Evolutionary conservation across 106 monocot genomes (phyloP).

Genomic region (Triglochin maritima): DNA sequence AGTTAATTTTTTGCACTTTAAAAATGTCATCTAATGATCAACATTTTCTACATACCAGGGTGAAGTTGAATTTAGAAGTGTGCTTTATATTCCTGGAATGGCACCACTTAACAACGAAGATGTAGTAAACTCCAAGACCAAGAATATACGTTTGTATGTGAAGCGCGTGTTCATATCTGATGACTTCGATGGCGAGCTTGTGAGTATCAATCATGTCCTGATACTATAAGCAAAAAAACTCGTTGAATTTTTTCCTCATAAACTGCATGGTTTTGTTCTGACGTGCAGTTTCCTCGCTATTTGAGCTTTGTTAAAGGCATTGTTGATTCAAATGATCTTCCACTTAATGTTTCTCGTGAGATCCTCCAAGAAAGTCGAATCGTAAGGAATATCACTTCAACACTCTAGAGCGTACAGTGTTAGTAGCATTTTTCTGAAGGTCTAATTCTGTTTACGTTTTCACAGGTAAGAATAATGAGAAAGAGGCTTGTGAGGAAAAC

Average conservation of each 20-base stretch:
- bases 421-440: neutral
- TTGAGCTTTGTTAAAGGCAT: slow-evolving; percentile 98
- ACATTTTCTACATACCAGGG: slow-evolving; percentile 32
- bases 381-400: slow-evolving; percentile 36
- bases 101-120: slow-evolving; percentile 96
- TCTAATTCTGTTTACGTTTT: neutral
- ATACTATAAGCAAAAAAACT: neutral
- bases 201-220: slow-evolving; percentile 15
- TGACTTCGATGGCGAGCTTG: slow-evolving; percentile 99
- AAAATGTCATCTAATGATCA: too few relatives aligned
- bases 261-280: neutral
- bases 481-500: slow-evolving; percentile 98
- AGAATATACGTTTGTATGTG: slow-evolving; percentile 93
- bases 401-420: neutral
- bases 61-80: slow-evolving; percentile 95
- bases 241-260: too few relatives aligned
- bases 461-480: slow-evolving; percentile 90
- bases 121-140: slow-evolving; percentile 81
- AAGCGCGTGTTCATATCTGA: slow-evolving; percentile 98
- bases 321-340: slow-evolving; percentile 95
- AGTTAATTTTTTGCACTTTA: too few relatives aligned
- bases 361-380: slow-evolving; percentile 99
- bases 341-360: slow-evolving; percentile 97
- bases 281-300: slow-evolving; percentile 79
- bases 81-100: slow-evolving; percentile 94